phyloP scores from a whole-genome alignment of 306 rosid species.

The Mucuna pruriens region DNA sequence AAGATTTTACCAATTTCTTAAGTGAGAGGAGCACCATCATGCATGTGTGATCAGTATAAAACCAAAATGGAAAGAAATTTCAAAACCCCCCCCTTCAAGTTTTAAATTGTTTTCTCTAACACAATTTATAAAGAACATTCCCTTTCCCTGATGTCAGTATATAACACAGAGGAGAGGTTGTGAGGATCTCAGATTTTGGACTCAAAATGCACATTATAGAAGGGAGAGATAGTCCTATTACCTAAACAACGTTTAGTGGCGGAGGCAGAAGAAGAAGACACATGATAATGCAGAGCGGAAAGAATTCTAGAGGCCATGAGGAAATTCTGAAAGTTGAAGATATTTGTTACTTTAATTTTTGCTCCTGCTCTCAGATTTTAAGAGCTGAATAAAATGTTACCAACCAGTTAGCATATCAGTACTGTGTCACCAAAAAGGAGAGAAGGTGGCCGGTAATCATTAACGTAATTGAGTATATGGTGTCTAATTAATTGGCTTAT shows the following conservation, averaged over 20 bases:
- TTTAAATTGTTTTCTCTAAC: background rate
- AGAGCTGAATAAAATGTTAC: background rate
- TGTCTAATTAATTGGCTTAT: too few species aligned
- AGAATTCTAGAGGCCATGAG: constrained; percentile 45
- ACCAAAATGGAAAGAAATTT: background rate
- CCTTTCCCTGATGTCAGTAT: background rate
- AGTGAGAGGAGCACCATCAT: background rate
- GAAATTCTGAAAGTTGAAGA: background rate
- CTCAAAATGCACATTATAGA: background rate
- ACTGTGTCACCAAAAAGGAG: background rate
- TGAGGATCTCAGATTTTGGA: background rate
- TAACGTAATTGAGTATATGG: background rate
- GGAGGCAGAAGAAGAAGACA: constrained; percentile 32
- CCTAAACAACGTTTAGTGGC: constrained; percentile 42
- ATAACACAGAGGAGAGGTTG: background rate
- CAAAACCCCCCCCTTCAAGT: constrained; percentile 15
- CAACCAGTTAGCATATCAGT: background rate
- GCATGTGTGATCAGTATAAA: background rate
- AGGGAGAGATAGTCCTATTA: constrained; percentile 9
- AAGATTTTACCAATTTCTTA: too few species aligned
- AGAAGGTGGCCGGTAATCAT: background rate
- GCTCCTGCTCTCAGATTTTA: background rate
- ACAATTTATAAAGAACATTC: background rate
- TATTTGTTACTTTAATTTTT: background rate
- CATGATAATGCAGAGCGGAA: constrained; percentile 27